phyloP scores from a whole-genome alignment of 331 rosid species.

The Arachis monticola region DNA sequence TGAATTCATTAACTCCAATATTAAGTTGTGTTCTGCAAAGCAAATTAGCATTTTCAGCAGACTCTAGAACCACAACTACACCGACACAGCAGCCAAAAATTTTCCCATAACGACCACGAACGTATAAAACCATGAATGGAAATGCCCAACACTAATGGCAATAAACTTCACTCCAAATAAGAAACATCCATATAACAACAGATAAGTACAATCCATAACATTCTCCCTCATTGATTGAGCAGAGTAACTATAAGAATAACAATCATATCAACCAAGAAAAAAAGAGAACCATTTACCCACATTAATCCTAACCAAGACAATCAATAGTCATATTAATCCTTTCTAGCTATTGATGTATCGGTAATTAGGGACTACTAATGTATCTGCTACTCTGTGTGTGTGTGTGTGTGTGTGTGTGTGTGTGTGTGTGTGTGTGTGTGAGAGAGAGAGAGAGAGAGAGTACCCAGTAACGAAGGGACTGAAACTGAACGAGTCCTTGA shows the following conservation, averaged over 20 bases:
- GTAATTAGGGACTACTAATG: no score
- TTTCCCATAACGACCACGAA: background rate
- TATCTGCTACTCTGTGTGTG: no score
- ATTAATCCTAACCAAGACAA: background rate
- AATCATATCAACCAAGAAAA: background rate
- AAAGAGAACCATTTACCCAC: background rate
- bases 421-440: no score
- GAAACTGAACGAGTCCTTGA: conserved; percentile 67
- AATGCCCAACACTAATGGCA: background rate
- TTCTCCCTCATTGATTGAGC: no score
- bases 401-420: no score
- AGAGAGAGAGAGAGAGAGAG: background rate
- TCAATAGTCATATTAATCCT: no score
- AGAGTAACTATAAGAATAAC: no score
- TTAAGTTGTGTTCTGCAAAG: background rate
- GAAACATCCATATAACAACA: background rate
- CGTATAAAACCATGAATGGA: background rate
- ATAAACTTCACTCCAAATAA: conserved; percentile 3
- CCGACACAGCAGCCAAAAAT: background rate
- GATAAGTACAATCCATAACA: no score
- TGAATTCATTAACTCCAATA: background rate
- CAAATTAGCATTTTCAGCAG: background rate
- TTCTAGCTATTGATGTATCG: no score
- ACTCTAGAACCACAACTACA: background rate
- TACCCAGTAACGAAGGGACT: conserved; percentile 95